phyloP scores from a whole-genome alignment of 1,139 yeast species.

The Yamadazyma dendronema region DNA sequence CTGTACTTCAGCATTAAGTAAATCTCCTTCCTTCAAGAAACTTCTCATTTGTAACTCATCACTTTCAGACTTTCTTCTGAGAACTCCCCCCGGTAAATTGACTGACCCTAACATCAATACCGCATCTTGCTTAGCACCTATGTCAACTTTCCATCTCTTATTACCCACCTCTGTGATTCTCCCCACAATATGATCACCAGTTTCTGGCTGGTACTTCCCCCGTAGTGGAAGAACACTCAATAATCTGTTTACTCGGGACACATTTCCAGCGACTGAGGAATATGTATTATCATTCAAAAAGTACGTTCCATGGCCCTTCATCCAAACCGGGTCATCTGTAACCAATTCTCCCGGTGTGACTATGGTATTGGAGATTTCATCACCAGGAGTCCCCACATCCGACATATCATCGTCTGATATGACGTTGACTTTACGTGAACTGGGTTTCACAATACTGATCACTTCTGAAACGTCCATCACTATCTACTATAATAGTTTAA shows the following conservation, averaged over 20 bases:
- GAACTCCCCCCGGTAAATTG: slow-evolving; percentile 94
- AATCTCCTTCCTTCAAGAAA: slow-evolving; percentile 94
- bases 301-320: slow-evolving; percentile 98
- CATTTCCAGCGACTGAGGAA: slow-evolving; percentile 90
- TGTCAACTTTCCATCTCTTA: slow-evolving; percentile 95
- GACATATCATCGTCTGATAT: slow-evolving; percentile 34
- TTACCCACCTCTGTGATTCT: slow-evolving; percentile 92
- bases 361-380: slow-evolving; percentile 23
- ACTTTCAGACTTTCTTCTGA: slow-evolving; percentile 88
- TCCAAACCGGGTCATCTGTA: slow-evolving; percentile 95
- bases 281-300: slow-evolving; percentile 68
- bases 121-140: slow-evolving; percentile 92
- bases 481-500: not conserved
- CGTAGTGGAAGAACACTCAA: slow-evolving; percentile 82
- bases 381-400: slow-evolving; percentile 16
- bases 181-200: slow-evolving; percentile 96
- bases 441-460: slow-evolving; percentile 40
- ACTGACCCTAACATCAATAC: slow-evolving; percentile 91
- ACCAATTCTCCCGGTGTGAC: slow-evolving; percentile 98
- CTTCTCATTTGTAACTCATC: slow-evolving; percentile 97
- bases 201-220: slow-evolving; percentile 88
- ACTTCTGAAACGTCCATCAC: slow-evolving; percentile 30
- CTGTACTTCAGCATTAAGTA: slow-evolving; percentile 94
- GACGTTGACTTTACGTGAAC: slow-evolving; percentile 11
- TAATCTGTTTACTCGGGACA: slow-evolving; percentile 81